Evolutionary conservation across 2,329 filamentous ascomycete species (phyloP), one percentile per base, ranked within the genome.

Genomic region (Penicillium sp.): DNA sequence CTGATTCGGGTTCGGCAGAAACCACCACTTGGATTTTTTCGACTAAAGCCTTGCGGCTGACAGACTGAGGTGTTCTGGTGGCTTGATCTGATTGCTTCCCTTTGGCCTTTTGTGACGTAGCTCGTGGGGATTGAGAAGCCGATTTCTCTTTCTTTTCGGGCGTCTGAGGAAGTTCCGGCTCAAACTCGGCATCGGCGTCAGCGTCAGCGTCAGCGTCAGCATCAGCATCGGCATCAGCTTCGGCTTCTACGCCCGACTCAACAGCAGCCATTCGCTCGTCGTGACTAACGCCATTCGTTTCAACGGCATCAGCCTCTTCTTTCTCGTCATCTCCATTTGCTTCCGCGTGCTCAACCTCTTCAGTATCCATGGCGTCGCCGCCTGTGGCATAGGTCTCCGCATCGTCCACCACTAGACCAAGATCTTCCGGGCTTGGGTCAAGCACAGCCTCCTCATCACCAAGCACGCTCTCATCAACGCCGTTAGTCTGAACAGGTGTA

Each of bases 11-110:
- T n/a, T 72, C 70, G 14, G 68, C 70, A 11, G 72, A 64, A 22
- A 76, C 54, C 38, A 75, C 52, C 26, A 75, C 64, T 52, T 70
- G 63, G 19, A 70, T 51, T 35, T 69, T 68, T 53, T 69, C 68
- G 1, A 69, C 65, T 45, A 70, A 57, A 3, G 67, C 60, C 26
- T 70, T 70, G 37, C 67, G 65, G 26, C 26, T 64, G 38, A 66
- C 63, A 5, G 68, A 67, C 11, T 62, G 62, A 4, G 68, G 65
- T 5, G 64, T 65, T 35, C 63, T 68, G 4, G 62, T 22, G 14
- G 48, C 61, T 2, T 63, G 51, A 6, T 59, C 66, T 7, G 64
- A 52, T 16, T 60, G 58, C 13, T 61, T 63, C 3, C 59, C 61
- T 28, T 58, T 56, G 11, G 64, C 56, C 33, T 60, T 63, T 26